Base-by-base conservation (phyloP, 2,329 filamentous ascomycete genomes). In the Penicillium oxalicum region DNA sequence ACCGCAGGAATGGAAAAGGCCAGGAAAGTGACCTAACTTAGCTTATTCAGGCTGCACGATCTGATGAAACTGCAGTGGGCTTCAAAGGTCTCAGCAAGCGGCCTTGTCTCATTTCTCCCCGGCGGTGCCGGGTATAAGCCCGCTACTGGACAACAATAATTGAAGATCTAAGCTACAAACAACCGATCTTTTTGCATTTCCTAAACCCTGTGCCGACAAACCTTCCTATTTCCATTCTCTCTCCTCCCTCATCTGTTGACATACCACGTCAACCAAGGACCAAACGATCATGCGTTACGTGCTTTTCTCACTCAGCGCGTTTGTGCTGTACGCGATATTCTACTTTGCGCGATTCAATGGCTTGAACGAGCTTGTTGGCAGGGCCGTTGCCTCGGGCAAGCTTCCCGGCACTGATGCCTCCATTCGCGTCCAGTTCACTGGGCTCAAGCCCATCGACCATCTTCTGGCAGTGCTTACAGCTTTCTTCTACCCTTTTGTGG, bases 401-500 rank as follows among this genome's bases (percentile, higher is more conserved):
- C 57, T 69, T 4, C 62, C 64, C 0, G 63, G 56, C 2, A 47
- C 53, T 5, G 43, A 63, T 39, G 60, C 59, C 11, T 58, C 63
- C 9, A 47, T 70, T 35, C 62, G 63, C 29, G 61, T 59, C 1
- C 46, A 58, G 12, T 69, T 68, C 47, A 71, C 68, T 0, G 68
- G 69, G 0, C 35, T 70, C 36, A 54, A 61, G 35, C 54, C 56
- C 0, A 26, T 70, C 5, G 70, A 72, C 46, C 44, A 55, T 11
- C 49, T 68, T 4, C 54, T 72, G 1, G 52, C 61, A 4, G 42
- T 60, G 4, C 45, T 70, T 53, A 66, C 64, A 2, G 55, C 61
- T 18, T 73, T 74, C 50, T 73, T 73, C 56, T 70, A 68, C 52
- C 66, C 70, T 0, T 58, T 63, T 2, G 61, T 70, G 7, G 69